Evolutionary conservation across 352 stramenopile species (phyloP).

Genomic region (Phytophthora sp.): DNA sequence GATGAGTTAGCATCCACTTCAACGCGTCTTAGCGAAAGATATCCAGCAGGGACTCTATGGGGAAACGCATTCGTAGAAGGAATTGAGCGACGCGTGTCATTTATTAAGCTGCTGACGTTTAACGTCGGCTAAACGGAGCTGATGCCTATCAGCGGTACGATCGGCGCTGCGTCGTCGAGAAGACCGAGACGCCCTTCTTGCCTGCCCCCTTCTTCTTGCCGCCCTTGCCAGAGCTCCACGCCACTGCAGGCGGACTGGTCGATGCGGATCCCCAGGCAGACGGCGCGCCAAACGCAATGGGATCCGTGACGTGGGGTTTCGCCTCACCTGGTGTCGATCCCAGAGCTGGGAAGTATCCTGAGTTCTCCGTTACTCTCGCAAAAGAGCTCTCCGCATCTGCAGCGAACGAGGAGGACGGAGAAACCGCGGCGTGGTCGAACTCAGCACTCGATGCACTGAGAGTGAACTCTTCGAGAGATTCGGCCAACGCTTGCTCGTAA

Average conservation of each 20-base stretch:
- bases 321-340: slow-evolving; percentile 18
- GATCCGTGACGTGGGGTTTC: slow-evolving; percentile 2
- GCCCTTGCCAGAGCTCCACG: slow-evolving; percentile 36
- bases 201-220: slow-evolving; percentile 64
- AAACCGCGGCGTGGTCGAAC: slow-evolving; percentile 11
- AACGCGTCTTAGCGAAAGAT: slow-evolving; percentile 1
- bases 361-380: slow-evolving; percentile 73
- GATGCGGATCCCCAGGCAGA: slow-evolving; percentile 50
- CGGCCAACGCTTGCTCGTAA: slow-evolving; percentile 49
- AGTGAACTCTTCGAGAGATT: slow-evolving; percentile 51
- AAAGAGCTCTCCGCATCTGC: slow-evolving; percentile 63
- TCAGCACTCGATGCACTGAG: slow-evolving; percentile 25
- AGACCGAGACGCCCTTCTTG: slow-evolving; percentile 79
- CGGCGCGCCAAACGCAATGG: slow-evolving; percentile 36
- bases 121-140: slow-evolving; percentile 2
- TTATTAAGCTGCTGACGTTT: not conserved
- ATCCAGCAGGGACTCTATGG: not conserved
- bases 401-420: slow-evolving; percentile 14
- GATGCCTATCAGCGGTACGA: slow-evolving; percentile 60
- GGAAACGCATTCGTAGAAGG: slow-evolving; percentile 6
- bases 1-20: not conserved
- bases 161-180: slow-evolving; percentile 74
- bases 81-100: slow-evolving; percentile 19
- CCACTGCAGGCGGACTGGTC: slow-evolving; percentile 35
- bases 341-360: slow-evolving; percentile 73